phyloP scores from a whole-genome alignment of 768 basidiomycete species.

The Russula olivacea region DNA sequence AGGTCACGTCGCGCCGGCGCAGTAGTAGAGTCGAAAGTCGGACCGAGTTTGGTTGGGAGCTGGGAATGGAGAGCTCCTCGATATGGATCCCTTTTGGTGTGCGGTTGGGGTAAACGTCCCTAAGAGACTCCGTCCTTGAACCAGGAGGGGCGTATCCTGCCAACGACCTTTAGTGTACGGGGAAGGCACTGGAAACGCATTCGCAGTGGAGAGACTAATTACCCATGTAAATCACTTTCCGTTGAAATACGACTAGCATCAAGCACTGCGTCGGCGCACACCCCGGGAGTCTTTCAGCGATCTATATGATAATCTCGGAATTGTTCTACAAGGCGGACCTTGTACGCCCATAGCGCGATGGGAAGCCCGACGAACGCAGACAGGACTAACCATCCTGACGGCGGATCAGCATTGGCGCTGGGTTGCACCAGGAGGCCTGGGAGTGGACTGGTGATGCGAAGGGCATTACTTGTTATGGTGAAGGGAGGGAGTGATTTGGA shows the following conservation, averaged over 20 bases:
- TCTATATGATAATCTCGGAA: background rate
- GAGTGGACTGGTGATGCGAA: background rate
- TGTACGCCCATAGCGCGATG: slow-evolving; percentile 23
- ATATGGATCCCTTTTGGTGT: slow-evolving; percentile 28
- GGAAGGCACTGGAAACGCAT: background rate
- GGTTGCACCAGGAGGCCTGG: slow-evolving; percentile 16
- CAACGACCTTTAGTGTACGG: background rate
- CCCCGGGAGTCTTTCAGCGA: background rate
- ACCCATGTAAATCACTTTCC: slow-evolving; percentile 49
- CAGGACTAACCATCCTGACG: slow-evolving; percentile 17
- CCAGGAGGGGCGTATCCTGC: slow-evolving; percentile 39
- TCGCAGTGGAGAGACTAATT: background rate
- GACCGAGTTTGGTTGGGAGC: slow-evolving; percentile 21
- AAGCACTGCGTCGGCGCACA: slow-evolving; percentile 33
- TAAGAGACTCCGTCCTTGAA: slow-evolving; percentile 35
- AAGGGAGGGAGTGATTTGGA: background rate
- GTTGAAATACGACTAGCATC: slow-evolving; percentile 44
- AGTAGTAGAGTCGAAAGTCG: slow-evolving; percentile 30
- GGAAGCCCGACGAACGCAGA: slow-evolving; percentile 23
- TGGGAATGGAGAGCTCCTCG: slow-evolving; percentile 30
- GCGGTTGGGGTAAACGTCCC: slow-evolving; percentile 22
- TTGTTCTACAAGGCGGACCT: slow-evolving; percentile 12
- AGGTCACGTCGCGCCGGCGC: background rate
- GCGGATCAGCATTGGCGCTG: slow-evolving; percentile 15
- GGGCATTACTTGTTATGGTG: background rate